A percentile compares a stretch with the other conserved stretches of the same genome.
Conservation (phyloP, 495 filamentous ascomycete genomes). For the Darksidea phi region DNA sequence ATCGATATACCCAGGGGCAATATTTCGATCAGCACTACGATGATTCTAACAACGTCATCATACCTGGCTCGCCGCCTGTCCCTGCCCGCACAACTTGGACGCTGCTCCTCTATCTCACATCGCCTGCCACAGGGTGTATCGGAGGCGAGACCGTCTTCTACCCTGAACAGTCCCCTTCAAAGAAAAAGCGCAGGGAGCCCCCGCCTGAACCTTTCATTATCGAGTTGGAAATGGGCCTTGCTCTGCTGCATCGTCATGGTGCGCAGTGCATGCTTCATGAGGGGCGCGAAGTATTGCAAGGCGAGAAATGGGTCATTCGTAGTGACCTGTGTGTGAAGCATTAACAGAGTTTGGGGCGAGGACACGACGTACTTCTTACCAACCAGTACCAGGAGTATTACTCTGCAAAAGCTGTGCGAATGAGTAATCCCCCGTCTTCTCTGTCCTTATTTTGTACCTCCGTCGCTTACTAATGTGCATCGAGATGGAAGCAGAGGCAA, state of each 20-base stretch:
- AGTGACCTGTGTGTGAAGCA: slow-evolving; percentile 78
- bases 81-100: slow-evolving; percentile 89
- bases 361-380: too few relatives aligned
- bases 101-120: slow-evolving; percentile 81
- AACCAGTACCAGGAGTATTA: too few relatives aligned
- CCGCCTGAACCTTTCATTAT: slow-evolving; percentile 54
- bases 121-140: slow-evolving; percentile 60
- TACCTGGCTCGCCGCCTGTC: slow-evolving; percentile 50
- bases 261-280: slow-evolving; percentile 89
- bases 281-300: slow-evolving; percentile 70
- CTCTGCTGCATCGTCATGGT: slow-evolving; percentile 85
- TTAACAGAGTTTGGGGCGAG: slow-evolving; percentile 40
- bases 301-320: slow-evolving; percentile 91
- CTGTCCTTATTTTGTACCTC: too few relatives aligned
- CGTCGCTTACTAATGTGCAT: too few relatives aligned
- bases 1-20: slow-evolving; percentile 83
- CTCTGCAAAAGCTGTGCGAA: too few relatives aligned
- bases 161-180: slow-evolving; percentile 59
- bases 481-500: too few relatives aligned
- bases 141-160: slow-evolving; percentile 95
- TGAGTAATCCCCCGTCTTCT: too few relatives aligned
- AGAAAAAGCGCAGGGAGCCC: slow-evolving; percentile 51
- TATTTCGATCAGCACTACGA: slow-evolving; percentile 91
- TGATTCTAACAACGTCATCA: slow-evolving; percentile 67
- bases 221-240: slow-evolving; percentile 74